Percentiles rank a stretch among this genome's conserved stretches.
phyloP scores from a whole-genome alignment of 176 grass and related monocot species.

The Musa beccarii region DNA sequence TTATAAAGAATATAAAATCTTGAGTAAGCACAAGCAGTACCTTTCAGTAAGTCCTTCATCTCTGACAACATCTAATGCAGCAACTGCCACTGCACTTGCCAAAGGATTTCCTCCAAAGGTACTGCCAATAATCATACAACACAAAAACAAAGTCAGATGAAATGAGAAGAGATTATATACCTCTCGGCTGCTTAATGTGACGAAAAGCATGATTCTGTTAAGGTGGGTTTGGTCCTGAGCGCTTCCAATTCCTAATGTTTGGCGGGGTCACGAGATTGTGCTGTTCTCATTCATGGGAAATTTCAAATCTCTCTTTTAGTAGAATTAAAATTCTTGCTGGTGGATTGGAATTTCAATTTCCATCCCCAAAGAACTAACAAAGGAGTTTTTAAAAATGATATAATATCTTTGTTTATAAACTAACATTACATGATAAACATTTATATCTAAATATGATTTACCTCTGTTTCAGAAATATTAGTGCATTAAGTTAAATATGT shows the following conservation, averaged over 20 bases:
- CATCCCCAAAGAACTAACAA: not conserved
- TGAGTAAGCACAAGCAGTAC: slow-evolving; percentile 16
- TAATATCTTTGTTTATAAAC: not conserved
- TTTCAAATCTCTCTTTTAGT: not conserved
- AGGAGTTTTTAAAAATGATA: not conserved
- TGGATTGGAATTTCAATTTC: not conserved
- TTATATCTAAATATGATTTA: not conserved
- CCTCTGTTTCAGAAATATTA: not conserved
- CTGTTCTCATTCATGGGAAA: not conserved
- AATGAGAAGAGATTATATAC: not conserved
- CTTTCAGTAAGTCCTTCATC: slow-evolving; percentile 85
- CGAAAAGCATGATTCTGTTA: not conserved
- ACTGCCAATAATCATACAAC: slow-evolving; percentile 38
- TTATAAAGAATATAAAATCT: no score
- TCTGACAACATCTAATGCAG: slow-evolving; percentile 72
- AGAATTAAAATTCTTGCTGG: not conserved
- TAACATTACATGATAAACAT: not conserved
- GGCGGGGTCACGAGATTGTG: not conserved
- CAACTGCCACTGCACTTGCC: slow-evolving; percentile 84
- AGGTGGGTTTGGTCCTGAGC: not conserved
- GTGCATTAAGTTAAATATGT: no score
- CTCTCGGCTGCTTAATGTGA: not conserved
- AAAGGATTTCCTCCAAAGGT: slow-evolving; percentile 96
- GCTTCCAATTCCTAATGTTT: not conserved
- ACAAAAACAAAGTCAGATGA: not conserved